These are phyloP conservation scores for Leishmania gerbilli DNA, from an alignment of 208 protist species.

Conservation along the genomic window DNA sequence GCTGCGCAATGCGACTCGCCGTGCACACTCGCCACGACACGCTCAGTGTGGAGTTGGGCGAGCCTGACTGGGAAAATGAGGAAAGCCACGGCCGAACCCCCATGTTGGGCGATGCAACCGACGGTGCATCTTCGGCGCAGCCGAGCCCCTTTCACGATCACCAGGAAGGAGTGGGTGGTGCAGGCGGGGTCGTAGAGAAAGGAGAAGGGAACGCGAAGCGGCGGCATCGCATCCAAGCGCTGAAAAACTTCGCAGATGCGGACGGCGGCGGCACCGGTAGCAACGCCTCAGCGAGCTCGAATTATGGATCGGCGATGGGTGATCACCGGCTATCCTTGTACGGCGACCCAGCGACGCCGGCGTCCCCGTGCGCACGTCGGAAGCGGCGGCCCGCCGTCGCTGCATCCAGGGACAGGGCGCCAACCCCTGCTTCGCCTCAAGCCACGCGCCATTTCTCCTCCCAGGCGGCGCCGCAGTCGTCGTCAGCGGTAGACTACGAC, in stretches of 20 bases:
- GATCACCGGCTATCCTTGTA: background rate
- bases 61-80: constrained; percentile 5
- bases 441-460: background rate
- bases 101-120: background rate
- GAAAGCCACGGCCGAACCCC: background rate
- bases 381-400: background rate
- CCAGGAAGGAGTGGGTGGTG: background rate
- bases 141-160: background rate
- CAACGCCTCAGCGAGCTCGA: background rate
- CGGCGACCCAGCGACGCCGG: background rate
- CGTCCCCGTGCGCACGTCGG: background rate
- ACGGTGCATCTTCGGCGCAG: background rate
- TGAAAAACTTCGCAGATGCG: background rate
- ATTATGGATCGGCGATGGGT: background rate
- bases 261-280: background rate
- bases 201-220: background rate
- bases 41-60: constrained; percentile 10
- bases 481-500: background rate
- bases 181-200: background rate
- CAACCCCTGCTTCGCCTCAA: background rate
- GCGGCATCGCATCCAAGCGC: background rate
- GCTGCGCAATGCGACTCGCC: constrained; percentile 22
- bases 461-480: background rate
- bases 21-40: constrained; percentile 14
- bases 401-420: background rate